Evolutionary conservation across 176 grass and related monocot species (phyloP), one percentile per base, ranked within the genome.

Genomic region (Avena atlantica): DNA sequence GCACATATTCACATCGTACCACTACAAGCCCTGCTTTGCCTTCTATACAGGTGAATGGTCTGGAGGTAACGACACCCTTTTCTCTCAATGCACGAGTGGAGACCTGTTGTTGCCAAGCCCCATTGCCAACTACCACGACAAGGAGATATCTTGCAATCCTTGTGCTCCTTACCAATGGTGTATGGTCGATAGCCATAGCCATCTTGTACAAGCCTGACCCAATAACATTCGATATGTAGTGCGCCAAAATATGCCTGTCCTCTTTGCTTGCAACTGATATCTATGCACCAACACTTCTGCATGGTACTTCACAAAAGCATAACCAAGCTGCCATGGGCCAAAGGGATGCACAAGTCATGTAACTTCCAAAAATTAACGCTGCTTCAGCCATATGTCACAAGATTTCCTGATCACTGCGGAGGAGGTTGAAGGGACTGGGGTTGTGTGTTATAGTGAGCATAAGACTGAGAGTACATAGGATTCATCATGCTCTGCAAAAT

Each of bases 371-470:
- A 90, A 31, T 52, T 80, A 85, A 86, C 74, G 74, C 40, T 59
- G 91, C 83, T 93, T 85, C 88, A 87, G 82, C 92, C 87, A 77
- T 94, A 71, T 83, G 89, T 83, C 81, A 79, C 52, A 85, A 27
- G 53, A 59, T 81, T 74, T 83, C 74, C 69, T 86, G 74, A 87
- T 99, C 87, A 95, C 92, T 93, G 94, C 0, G 89, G 94, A 20
- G 92, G 90, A 47, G 94, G 91, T 19, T 96, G 97, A 86, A 94
- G 84, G 78, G 92, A 93, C 88, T 91, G 97, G 36, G 92, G 94
- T 80, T 99, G 97, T 51, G 89, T 94, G 91, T 94, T 99, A 59
- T 99, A 99, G 64, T 95, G 94, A 81, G 89, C 71, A 47, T 93
- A 99, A 4, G 97, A 89, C 49, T 99, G 97, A 25, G 97, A 97